A percentile compares a stretch with the other conserved stretches of the same genome.
Conservation (phyloP, 2,329 filamentous ascomycete species). For the Neofusicoccum parvum region DNA sequence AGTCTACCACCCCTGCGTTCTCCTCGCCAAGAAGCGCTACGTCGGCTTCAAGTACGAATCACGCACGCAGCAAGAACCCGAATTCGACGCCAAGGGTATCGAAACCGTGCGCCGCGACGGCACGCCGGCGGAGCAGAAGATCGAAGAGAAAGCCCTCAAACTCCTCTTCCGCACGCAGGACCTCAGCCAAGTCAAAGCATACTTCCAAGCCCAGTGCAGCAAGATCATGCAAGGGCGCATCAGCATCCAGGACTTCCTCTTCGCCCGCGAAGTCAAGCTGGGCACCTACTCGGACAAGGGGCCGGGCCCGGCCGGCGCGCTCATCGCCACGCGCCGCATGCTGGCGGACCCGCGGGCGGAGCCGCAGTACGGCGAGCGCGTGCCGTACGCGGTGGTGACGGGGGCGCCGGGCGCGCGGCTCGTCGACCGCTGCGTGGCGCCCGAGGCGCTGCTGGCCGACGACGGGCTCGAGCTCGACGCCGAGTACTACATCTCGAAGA, state of each 20-base stretch:
- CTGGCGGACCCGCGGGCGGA: slow-evolving; percentile 81
- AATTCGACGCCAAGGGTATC: slow-evolving; percentile 97
- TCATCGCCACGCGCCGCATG: slow-evolving; percentile 87
- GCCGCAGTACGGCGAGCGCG: slow-evolving; percentile 91
- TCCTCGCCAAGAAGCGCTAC: slow-evolving; percentile 96
- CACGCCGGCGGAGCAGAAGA: slow-evolving; percentile 93
- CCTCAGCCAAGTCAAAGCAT: slow-evolving; percentile 82
- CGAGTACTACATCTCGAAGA: slow-evolving; percentile 97
- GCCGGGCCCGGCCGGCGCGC: slow-evolving; percentile 78
- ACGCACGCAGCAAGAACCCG: slow-evolving; percentile 71
- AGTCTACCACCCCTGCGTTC: slow-evolving; percentile 91
- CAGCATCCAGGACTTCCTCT: slow-evolving; percentile 94
- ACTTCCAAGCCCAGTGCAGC: slow-evolving; percentile 85
- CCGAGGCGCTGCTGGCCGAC: slow-evolving; percentile 77
- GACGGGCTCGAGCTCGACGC: slow-evolving; percentile 81
- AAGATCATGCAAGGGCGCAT: slow-evolving; percentile 91
- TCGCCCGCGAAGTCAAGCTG: slow-evolving; percentile 87
- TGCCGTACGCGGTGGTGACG: slow-evolving; percentile 91
- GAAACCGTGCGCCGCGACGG: slow-evolving; percentile 95
- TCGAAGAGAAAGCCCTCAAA: slow-evolving; percentile 88
- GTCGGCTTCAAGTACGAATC: slow-evolving; percentile 97
- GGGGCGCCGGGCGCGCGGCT: slow-evolving; percentile 84
- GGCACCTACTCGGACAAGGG: slow-evolving; percentile 85
- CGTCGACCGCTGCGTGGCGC: slow-evolving; percentile 86
- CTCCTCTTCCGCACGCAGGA: slow-evolving; percentile 89